Conservation (phyloP, 208 protist genomes). For the Acanthamoeba lenticulata region DNA sequence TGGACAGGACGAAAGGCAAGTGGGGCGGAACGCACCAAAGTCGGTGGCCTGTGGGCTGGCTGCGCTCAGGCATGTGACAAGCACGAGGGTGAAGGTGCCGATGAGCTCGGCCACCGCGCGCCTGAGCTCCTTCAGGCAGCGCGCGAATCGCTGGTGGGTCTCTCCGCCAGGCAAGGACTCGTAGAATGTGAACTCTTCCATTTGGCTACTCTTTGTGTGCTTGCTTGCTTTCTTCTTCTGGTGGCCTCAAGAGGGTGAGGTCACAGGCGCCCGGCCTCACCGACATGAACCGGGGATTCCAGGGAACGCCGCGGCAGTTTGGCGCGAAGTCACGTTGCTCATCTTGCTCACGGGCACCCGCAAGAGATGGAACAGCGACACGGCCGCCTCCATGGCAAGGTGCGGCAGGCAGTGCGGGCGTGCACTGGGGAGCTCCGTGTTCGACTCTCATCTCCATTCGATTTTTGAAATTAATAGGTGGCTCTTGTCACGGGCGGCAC, state of each 20-base stretch:
- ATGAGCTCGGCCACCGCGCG: background rate
- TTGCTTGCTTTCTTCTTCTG: background rate
- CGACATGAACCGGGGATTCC: background rate
- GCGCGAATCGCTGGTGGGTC: background rate
- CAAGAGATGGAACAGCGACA: background rate
- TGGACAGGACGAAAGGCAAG: background rate
- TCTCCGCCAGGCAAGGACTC: background rate
- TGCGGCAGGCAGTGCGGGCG: background rate
- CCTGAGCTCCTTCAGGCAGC: background rate
- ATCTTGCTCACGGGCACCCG: no score
- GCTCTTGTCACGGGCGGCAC: constrained; percentile 64
- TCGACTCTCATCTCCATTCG: background rate
- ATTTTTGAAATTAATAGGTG: background rate
- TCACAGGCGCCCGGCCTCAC: background rate
- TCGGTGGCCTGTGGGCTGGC: background rate
- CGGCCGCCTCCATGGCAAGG: background rate
- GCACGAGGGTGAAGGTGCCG: background rate
- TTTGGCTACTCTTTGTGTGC: background rate
- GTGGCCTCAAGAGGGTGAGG: background rate
- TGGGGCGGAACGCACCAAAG: background rate
- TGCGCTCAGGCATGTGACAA: background rate
- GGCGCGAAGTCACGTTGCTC: no score
- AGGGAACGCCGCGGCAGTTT: background rate
- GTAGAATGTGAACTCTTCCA: background rate
- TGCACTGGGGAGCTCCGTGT: background rate